phyloP scores from a whole-genome alignment of 257 asterid genomes.

The Henckelia pumila region DNA sequence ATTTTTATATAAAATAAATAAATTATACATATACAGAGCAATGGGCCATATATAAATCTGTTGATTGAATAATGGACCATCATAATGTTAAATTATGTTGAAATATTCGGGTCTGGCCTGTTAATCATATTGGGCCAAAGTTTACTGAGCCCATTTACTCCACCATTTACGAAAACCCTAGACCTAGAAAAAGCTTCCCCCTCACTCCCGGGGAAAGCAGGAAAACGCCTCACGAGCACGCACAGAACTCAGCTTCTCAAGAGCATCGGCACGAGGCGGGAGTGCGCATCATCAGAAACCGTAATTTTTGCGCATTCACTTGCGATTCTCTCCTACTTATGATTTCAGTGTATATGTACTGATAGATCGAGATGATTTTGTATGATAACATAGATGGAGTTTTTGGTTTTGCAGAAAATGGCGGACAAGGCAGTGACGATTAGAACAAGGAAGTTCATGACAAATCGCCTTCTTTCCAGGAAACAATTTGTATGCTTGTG shows the following conservation, averaged over 20 bases:
- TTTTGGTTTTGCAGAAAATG: conserved; percentile 35
- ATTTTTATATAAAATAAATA: too few relatives aligned
- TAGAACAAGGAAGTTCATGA: conserved; percentile 71
- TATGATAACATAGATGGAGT: conserved; percentile 3
- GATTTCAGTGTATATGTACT: neutral
- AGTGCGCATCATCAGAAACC: conserved; percentile 22
- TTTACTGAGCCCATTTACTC: neutral
- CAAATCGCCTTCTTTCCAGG: conserved; percentile 69
- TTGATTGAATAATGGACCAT: too few relatives aligned
- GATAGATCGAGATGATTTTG: neutral
- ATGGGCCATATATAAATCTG: too few relatives aligned
- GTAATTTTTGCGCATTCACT: conserved; percentile 1
- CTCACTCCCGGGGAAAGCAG: neutral
- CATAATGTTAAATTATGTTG: too few relatives aligned
- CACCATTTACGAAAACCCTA: conserved; percentile 32
- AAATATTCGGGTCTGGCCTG: neutral
- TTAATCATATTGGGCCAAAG: neutral
- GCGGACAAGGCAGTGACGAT: conserved; percentile 71
- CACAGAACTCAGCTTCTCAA: conserved; percentile 2
- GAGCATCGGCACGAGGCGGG: conserved; percentile 24
- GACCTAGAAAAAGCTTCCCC: neutral
- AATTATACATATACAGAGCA: too few relatives aligned
- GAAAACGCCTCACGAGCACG: conserved; percentile 19
- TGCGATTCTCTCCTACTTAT: neutral
- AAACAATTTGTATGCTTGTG: conserved; percentile 52